These are phyloP conservation scores for Fusarium drepaniforme DNA, from an alignment of 2,329 filamentous ascomycete species.

Conservation along the genomic window DNA sequence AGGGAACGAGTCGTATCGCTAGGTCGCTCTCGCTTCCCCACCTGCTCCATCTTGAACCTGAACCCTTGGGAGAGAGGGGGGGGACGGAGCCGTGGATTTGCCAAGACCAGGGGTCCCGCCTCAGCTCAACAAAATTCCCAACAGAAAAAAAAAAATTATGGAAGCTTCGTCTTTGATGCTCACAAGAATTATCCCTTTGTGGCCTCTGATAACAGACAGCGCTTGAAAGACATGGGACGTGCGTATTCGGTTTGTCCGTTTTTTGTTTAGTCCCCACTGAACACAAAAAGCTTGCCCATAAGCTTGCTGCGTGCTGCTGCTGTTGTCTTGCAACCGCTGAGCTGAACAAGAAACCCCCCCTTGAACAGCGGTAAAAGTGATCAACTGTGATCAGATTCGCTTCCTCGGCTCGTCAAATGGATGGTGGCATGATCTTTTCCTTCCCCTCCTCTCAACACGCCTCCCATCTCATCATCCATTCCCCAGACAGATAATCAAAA, in stretches of 20 bases:
- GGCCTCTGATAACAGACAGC: neutral
- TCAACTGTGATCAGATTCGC: neutral
- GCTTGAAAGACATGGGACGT: constrained; percentile 5
- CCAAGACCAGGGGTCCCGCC: constrained; percentile 41
- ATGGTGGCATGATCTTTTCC: constrained; percentile 5
- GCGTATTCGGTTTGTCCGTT: constrained; percentile 18
- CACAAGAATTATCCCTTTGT: neutral
- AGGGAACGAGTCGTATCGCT: constrained; percentile 18
- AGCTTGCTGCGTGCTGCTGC: constrained; percentile 9
- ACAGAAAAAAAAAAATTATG: constrained; percentile 43
- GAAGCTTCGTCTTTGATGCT: neutral
- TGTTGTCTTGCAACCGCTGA: neutral
- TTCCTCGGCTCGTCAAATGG: neutral
- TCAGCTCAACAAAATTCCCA: constrained; percentile 53
- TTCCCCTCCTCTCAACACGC: constrained; percentile 6
- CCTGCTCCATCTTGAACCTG: constrained; percentile 13
- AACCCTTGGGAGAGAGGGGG: constrained; percentile 24
- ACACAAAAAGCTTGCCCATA: constrained; percentile 6
- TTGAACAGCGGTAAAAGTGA: neutral
- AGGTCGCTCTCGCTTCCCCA: constrained; percentile 7
- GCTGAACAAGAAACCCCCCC: neutral
- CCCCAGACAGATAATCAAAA: constrained; percentile 9
- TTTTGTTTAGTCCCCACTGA: constrained; percentile 7
- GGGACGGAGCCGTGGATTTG: constrained; percentile 9
- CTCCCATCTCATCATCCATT: constrained; percentile 17